phyloP scores from a whole-genome alignment of 2,329 filamentous ascomycete genomes.

The Fusarium fracticaudum region DNA sequence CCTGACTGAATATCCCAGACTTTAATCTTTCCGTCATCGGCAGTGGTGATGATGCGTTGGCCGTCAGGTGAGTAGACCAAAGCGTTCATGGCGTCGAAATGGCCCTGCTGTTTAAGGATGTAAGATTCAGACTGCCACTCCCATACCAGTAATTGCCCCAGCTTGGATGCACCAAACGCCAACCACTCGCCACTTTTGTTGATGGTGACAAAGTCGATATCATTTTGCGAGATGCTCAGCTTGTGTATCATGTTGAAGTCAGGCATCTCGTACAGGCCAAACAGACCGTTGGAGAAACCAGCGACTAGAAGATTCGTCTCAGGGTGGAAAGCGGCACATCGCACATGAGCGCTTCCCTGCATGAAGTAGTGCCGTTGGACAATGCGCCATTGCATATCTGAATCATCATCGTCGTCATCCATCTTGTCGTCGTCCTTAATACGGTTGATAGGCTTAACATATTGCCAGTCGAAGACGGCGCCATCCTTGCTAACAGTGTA shows the following conservation, averaged over 20 bases:
- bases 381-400: slow-evolving; percentile 87
- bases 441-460: slow-evolving; percentile 68
- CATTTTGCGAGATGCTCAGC: slow-evolving; percentile 91
- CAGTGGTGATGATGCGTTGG: slow-evolving; percentile 89
- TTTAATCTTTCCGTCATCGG: slow-evolving; percentile 98
- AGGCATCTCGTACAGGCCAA: slow-evolving; percentile 94
- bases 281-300: slow-evolving; percentile 93
- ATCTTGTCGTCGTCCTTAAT: slow-evolving; percentile 69
- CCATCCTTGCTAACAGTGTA: slow-evolving; percentile 98
- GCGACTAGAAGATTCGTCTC: slow-evolving; percentile 92
- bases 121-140: slow-evolving; percentile 99
- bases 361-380: slow-evolving; percentile 93
- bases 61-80: slow-evolving; percentile 94
- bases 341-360: slow-evolving; percentile 86
- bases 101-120: slow-evolving; percentile 96
- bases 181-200: slow-evolving; percentile 97
- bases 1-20: slow-evolving; percentile 97
- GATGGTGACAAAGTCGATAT: slow-evolving; percentile 93
- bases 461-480: slow-evolving; percentile 95
- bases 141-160: slow-evolving; percentile 97
- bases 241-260: slow-evolving; percentile 96
- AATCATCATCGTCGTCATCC: slow-evolving; percentile 65
- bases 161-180: slow-evolving; percentile 93
- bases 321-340: slow-evolving; percentile 90
- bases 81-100: slow-evolving; percentile 95